Base-by-base conservation (phyloP, 176 grass and related monocot species). In the Eragrostis curvula region DNA sequence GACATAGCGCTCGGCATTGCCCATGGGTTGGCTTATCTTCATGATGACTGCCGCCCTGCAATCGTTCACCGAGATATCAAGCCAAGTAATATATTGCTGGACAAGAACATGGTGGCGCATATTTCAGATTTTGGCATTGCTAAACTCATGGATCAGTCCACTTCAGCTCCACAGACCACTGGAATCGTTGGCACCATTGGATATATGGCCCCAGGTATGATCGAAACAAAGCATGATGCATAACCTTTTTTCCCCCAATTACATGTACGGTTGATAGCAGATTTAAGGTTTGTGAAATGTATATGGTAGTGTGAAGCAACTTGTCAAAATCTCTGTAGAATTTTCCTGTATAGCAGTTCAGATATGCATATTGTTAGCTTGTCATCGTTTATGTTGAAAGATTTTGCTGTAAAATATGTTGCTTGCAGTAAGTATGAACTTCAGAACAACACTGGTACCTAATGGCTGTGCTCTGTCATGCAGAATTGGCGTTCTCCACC, bases 71-170 rank as follows among this genome's bases (percentile, higher is more conserved):
- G 92, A 21, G 94, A 94, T 64, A 94, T 97, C 15, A 97, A 97
- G 78, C 87, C 89, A 0, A 94, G 78, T n/a, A 97, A 97, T 85
- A 97, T 97, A 85, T 81, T 97, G 83, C 36, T 97, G 74, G 80
- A 94, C 82, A 79, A 80, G 49, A 80, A 90, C 21, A 90, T 86
- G 91, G 89, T 86, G 76, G 85, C 94, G 11, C 89, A 92, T 71
- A 94, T 97, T 32, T 94, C 94, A 56, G 94, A 97, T 83, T 97
- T 97, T 86, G 94, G 94, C 71, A 90, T 94, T 67, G 91, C 58
- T 28, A 61, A 61, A 61, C 24, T 61, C 24, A 61, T 28, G 58
- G 58, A 61, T 61, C 58, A 61, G 23, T 12, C 23, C 6, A 28
- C 58, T 28, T 28, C 58, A 61, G 24, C 58, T 61, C 58, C 27